Base-by-base conservation (phyloP, 2,329 filamentous ascomycete genomes). In the Venturia effusa region DNA sequence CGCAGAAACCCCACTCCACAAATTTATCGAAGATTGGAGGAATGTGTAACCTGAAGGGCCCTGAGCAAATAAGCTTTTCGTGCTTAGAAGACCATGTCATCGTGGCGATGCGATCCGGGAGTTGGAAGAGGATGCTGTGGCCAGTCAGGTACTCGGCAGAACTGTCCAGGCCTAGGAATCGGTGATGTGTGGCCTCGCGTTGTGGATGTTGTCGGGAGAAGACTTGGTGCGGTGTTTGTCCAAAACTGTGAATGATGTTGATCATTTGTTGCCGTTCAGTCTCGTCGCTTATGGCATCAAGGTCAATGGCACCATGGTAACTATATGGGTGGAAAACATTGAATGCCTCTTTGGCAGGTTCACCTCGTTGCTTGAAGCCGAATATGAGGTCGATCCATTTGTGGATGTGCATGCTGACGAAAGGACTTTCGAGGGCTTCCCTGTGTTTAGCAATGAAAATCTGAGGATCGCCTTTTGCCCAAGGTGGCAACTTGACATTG, bases 251-350 rank as follows among this genome's bases (percentile, higher is more conserved):
- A 69, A 99, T 97, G 68, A 97, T 96, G 40, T 91, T 91, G 63
- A 96, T 97, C 0, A 92, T 93, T 5, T 93, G 90, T 7, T 92
- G 81, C 54, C 92, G 84, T 74, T 97, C 92, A 64, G 93, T 85
- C 0, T 90, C 88, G 71, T 97, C 93, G 8, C 88, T 85, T 66
- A 99, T 97, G 62, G 86, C 87, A 73, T 99, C 94, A 4, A 99
- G 79, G 73, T 99, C 90, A 67, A 90, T 95, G 2, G 93, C 92
- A 7, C 94, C 95, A 66, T 92, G 89, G 71, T 99, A 99, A 0
- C 93, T 97, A 24, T 97, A 82, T 73, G 96, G 90, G 68, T 97
- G 93, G 77, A 97, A 99, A 27, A 99, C 92, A 70, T 99, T 99
- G 48, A 93, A 85, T 24, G 88, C 90, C 68, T 97, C 93, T 1